Conservation (phyloP, 2,329 filamentous ascomycete genomes). For the Xylaria hypoxylon region DNA sequence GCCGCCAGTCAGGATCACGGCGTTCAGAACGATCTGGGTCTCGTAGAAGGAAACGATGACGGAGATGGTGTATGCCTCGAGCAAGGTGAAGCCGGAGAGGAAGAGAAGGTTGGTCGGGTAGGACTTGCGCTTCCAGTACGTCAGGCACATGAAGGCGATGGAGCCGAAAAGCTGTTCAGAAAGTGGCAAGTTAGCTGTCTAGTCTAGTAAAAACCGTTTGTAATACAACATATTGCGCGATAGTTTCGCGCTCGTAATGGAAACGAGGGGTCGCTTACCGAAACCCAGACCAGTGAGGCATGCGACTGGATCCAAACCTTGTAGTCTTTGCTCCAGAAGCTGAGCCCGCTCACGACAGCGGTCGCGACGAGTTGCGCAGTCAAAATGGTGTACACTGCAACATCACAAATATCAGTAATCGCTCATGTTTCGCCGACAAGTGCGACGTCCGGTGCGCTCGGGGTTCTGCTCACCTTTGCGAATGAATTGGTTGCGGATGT, state of each 20-base stretch:
- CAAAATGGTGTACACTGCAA: slow-evolving; percentile 88
- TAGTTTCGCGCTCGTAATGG: neutral
- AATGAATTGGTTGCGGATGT: slow-evolving; percentile 96
- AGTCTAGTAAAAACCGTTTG: slow-evolving; percentile 1
- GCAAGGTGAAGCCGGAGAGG: slow-evolving; percentile 86
- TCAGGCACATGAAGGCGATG: slow-evolving; percentile 85
- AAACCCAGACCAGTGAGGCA: slow-evolving; percentile 85
- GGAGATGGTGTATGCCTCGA: slow-evolving; percentile 93
- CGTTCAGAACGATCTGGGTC: slow-evolving; percentile 85
- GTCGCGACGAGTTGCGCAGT: slow-evolving; percentile 94
- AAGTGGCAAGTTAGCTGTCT: slow-evolving; percentile 28
- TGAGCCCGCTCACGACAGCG: slow-evolving; percentile 80
- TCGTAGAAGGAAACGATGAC: slow-evolving; percentile 94
- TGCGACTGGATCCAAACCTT: slow-evolving; percentile 88
- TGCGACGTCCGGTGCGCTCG: neutral
- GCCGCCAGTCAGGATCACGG: slow-evolving; percentile 86
- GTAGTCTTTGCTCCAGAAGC: slow-evolving; percentile 85
- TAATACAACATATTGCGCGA: slow-evolving; percentile 15
- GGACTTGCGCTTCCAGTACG: slow-evolving; percentile 95
- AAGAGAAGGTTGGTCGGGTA: slow-evolving; percentile 96
- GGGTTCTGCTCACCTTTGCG: slow-evolving; percentile 69
- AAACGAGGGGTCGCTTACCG: slow-evolving; percentile 61
- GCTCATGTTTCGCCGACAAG: neutral
- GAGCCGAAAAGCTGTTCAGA: slow-evolving; percentile 75
- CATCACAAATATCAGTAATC: slow-evolving; percentile 1